Conservation (phyloP, 1,284 basidiomycete genomes). For the Boletus mariae region DNA sequence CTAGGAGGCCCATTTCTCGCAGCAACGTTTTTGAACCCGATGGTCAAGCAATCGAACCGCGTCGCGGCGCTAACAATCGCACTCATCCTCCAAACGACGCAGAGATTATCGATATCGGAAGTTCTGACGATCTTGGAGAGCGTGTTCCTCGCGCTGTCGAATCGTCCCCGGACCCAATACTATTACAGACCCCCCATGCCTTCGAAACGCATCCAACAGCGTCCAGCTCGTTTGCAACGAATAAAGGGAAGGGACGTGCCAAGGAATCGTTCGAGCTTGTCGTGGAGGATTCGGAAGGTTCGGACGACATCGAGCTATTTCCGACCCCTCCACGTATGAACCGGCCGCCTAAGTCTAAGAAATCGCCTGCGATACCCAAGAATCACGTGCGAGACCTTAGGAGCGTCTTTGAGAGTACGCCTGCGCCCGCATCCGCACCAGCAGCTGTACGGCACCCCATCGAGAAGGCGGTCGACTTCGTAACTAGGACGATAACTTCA, state of each 20-base stretch:
- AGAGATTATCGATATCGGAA: conserved; percentile 21
- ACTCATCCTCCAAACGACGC: conserved; percentile 10
- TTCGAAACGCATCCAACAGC: conserved; percentile 24
- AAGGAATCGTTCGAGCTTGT: background rate
- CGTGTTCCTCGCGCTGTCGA: conserved; percentile 10
- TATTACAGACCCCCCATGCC: conserved; percentile 5
- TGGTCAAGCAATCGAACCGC: conserved; percentile 18
- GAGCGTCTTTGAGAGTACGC: conserved; percentile 7
- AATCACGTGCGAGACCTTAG: conserved; percentile 14
- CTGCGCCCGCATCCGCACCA: background rate
- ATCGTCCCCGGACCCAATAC: conserved; percentile 28
- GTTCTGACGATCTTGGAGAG: conserved; percentile 25
- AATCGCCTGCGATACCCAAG: conserved; percentile 18
- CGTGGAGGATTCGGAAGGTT: conserved; percentile 24
- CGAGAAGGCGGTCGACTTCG: conserved; percentile 10
- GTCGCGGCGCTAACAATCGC: background rate
- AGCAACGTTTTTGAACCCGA: conserved; percentile 18
- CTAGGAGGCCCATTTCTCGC: background rate
- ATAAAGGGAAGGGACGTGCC: conserved; percentile 28
- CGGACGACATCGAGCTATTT: conserved; percentile 24
- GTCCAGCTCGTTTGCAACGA: background rate
- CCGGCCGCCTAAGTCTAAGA: background rate
- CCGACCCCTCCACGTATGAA: conserved; percentile 1
- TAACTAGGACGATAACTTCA: background rate
- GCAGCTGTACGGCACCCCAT: conserved; percentile 8